phyloP scores from a whole-genome alignment of 768 basidiomycete genomes.

The Thelephora aurantiotincta region DNA sequence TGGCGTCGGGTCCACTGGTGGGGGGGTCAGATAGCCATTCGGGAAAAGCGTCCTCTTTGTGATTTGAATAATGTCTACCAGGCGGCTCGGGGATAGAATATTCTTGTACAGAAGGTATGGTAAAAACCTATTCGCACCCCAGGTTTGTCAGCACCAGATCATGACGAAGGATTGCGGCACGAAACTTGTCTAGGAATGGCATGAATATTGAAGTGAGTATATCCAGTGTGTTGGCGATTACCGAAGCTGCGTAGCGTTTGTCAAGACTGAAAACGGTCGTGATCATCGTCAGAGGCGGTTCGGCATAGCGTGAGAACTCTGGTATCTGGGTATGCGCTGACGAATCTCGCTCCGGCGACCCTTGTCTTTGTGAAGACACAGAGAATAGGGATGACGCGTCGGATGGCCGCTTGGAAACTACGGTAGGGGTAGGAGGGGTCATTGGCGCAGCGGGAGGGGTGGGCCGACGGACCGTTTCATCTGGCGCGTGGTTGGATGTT shows the following conservation, averaged over 20 bases:
- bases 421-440: background rate
- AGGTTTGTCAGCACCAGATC: background rate
- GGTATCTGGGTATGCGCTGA: background rate
- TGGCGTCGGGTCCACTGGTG: constrained; percentile 57
- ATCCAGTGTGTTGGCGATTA: constrained; percentile 29
- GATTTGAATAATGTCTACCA: constrained; percentile 38
- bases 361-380: too few species aligned
- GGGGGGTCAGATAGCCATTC: constrained; percentile 70
- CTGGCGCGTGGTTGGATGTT: background rate
- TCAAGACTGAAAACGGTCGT: constrained; percentile 34
- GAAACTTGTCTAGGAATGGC: constrained; percentile 46
- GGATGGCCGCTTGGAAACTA: too few species aligned
- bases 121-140: constrained; percentile 38
- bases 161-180: constrained; percentile 6
- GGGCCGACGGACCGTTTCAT: background rate
- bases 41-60: constrained; percentile 74
- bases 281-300: constrained; percentile 29
- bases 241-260: constrained; percentile 32
- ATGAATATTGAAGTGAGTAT: constrained; percentile 33
- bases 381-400: too few species aligned
- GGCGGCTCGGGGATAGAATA: constrained; percentile 35
- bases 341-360: too few species aligned
- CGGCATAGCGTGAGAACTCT: too few species aligned
- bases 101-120: constrained; percentile 48
- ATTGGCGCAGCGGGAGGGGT: background rate